phyloP scores from a whole-genome alignment of 352 stramenopile genomes.

The Phytophthora pluvialis region DNA sequence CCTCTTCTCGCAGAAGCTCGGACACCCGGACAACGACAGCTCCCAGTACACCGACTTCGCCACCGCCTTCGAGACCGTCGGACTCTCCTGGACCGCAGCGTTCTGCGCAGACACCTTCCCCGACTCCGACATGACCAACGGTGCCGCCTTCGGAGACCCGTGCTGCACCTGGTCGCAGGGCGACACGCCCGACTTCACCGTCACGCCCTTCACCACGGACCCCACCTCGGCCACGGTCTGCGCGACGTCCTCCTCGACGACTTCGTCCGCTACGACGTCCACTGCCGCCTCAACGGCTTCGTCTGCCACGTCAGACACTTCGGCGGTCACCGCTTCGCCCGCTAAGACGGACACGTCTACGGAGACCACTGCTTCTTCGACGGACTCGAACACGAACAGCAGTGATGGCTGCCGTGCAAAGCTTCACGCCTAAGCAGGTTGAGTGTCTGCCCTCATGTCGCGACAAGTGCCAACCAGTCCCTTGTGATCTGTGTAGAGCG shows the following conservation, averaged over 20 bases:
- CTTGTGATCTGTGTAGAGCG: neutral
- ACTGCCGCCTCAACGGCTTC: too few species aligned
- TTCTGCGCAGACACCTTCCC: too few species aligned
- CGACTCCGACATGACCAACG: conserved; percentile 33
- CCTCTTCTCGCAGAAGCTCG: conserved; percentile 42
- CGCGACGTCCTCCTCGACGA: neutral
- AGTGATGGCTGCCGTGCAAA: conserved; percentile 22
- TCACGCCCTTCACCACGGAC: conserved; percentile 31
- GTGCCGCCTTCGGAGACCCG: conserved; percentile 8
- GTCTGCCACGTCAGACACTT: too few species aligned
- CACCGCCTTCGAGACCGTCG: conserved; percentile 30
- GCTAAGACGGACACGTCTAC: conserved; percentile 5
- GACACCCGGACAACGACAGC: conserved; percentile 36
- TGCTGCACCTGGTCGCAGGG: too few species aligned
- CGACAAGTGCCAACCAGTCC: too few species aligned
- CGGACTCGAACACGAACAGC: conserved; percentile 22
- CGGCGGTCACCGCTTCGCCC: too few species aligned
- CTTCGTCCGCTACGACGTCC: too few species aligned
- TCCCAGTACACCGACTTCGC: conserved; percentile 42
- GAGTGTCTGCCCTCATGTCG: neutral
- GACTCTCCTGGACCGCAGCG: too few species aligned
- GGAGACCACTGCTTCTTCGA: conserved; percentile 20
- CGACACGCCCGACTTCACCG: conserved; percentile 42
- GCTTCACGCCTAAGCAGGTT: conserved; percentile 6
- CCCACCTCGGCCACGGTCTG: too few species aligned